Percentiles rank a stretch among this genome's conserved stretches.
Evolutionary conservation across 2,329 filamentous ascomycete species (phyloP).

Genomic region (Trichoderma cornu-damae): DNA sequence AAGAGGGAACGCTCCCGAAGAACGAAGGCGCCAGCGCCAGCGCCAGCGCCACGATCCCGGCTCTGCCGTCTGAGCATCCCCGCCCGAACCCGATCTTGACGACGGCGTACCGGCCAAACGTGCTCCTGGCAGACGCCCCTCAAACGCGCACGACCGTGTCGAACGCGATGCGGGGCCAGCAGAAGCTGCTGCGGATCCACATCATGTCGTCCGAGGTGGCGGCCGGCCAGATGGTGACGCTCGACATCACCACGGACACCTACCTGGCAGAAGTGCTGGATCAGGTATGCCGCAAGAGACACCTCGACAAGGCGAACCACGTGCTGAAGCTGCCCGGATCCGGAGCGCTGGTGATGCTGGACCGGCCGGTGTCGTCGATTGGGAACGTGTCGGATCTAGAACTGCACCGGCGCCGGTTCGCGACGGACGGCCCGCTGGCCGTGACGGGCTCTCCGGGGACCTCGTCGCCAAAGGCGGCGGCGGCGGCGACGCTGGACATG

Average conservation of each 20-base stretch:
- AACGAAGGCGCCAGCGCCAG: constrained; percentile 26
- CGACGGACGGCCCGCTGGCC: constrained; percentile 65
- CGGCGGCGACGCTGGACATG: constrained; percentile 48
- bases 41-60: background rate
- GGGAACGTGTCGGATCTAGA: constrained; percentile 72
- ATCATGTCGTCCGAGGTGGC: constrained; percentile 64
- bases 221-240: constrained; percentile 66
- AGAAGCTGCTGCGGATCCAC: constrained; percentile 67
- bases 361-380: constrained; percentile 73
- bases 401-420: constrained; percentile 68
- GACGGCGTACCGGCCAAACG: constrained; percentile 53
- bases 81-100: constrained; percentile 57
- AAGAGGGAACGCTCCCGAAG: constrained; percentile 28
- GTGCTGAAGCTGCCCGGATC: constrained; percentile 73
- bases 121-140: constrained; percentile 52
- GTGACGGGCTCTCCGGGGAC: constrained; percentile 64
- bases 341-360: constrained; percentile 67
- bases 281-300: constrained; percentile 68
- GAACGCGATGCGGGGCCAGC: constrained; percentile 53
- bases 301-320: constrained; percentile 72
- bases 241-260: constrained; percentile 75
- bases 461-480: constrained; percentile 62
- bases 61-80: constrained; percentile 32
- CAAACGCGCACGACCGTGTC: constrained; percentile 41
- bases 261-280: constrained; percentile 80